Evolutionary conservation across 148 eudicot genomes (phyloP), one percentile per base, ranked within the genome.

Genomic region (Heliosperma pusillum): DNA sequence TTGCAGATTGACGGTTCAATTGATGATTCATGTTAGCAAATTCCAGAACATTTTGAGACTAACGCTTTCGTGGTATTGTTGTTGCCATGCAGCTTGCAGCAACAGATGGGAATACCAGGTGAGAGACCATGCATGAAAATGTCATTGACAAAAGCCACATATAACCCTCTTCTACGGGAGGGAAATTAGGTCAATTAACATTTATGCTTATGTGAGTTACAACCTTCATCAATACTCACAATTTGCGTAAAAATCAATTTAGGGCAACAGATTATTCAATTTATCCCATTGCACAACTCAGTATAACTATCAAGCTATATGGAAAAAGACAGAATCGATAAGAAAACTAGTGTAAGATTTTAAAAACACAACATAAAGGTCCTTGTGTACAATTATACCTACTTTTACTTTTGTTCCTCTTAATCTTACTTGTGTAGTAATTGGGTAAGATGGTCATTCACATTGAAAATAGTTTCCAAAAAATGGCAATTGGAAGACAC

Each of bases 51-150:
- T 36, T 36, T 36, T 36, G 42, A 36, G 9, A 36, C 55, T 50
- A 50, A 50, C 17, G 55, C 55, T 50, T 50, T 50, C 55, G 12
- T 50, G 17, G 3, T 50, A 16, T 50, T 50, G 55, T 50, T 50
- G 3, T 11, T 50, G 55, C 10, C 61, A 74, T 64, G 70, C 70
- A 74, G 33, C 15, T 27, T 25, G 62, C 12, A 15, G 58, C 72
- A 57, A 44, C 19, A 69, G 15, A 42, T 47, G 19, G 10, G 19
- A n/a, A 4, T 25, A 53, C 5, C 30, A 30, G 15, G 60, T 74
- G 60, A 69, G 61, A 66, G 72, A 33, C 53, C 52, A 12, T 50
- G 55, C 55, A 50, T 50, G 17, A 50, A 50, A 50, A 50, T 50
- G 55, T 50, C 55, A 50, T 50, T 50, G 19, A 7, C 42, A 36